A percentile compares a stretch with the other conserved stretches of the same genome.
These are phyloP conservation scores for Neoboletus subvelutipes DNA, from an alignment of 768 basidiomycete genomes.

Conservation along the genomic window DNA sequence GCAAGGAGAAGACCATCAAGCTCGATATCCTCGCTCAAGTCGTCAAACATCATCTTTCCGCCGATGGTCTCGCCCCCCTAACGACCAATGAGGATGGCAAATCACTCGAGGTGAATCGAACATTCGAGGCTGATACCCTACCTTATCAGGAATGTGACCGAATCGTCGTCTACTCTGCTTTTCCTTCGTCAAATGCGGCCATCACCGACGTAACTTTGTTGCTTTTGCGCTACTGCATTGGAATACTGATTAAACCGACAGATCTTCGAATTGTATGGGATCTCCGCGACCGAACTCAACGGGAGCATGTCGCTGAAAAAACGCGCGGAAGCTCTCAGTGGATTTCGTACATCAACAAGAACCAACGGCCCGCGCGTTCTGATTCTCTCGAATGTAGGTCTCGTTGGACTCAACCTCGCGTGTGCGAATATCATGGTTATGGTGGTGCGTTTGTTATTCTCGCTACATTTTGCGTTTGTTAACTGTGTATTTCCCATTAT, in stretches of 20 bases:
- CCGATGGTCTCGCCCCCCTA: too few relatives aligned
- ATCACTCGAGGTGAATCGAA: too few relatives aligned
- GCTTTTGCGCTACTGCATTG: too few relatives aligned
- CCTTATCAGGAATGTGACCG: slow-evolving; percentile 1
- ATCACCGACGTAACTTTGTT: slow-evolving; percentile 2
- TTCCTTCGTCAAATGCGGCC: slow-evolving; percentile 1
- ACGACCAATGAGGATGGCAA: too few relatives aligned
- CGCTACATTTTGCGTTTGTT: too few relatives aligned
- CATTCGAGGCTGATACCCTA: too few relatives aligned
- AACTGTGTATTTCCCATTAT: too few relatives aligned
- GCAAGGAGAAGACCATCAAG: too few relatives aligned
- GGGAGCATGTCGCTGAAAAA: background rate
- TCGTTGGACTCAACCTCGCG: slow-evolving; percentile 13
- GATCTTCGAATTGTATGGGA: slow-evolving; percentile 8
- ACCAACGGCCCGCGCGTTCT: slow-evolving; percentile 1
- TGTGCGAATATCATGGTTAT: slow-evolving; percentile 17
- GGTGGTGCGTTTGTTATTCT: slow-evolving; percentile 1
- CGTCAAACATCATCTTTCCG: too few relatives aligned
- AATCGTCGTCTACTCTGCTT: slow-evolving; percentile 14
- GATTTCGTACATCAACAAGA: background rate
- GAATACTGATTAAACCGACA: too few relatives aligned
- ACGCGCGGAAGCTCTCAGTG: too few relatives aligned
- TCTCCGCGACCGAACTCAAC: slow-evolving; percentile 2
- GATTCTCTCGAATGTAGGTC: slow-evolving; percentile 13
- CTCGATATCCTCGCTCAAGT: too few relatives aligned